Percentiles rank a stretch among this genome's conserved stretches.
Conservation (phyloP, 2,329 filamentous ascomycete genomes). For the Sclerotinia trifoliorum region DNA sequence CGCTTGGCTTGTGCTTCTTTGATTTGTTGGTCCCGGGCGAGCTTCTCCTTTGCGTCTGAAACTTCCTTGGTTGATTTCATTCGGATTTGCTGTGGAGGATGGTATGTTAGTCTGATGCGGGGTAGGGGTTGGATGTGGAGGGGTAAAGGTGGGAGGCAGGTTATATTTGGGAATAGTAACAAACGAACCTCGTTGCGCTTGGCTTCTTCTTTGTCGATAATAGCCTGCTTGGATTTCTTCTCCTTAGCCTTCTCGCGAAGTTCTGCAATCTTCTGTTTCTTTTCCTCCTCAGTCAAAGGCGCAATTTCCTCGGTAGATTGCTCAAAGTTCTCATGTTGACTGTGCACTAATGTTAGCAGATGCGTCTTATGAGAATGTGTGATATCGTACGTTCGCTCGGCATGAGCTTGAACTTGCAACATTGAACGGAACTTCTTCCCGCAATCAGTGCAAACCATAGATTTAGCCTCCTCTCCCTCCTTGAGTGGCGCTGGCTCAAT, state of each 20-base stretch:
- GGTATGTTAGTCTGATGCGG: not conserved
- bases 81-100: slow-evolving; percentile 58
- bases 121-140: slow-evolving; percentile 2
- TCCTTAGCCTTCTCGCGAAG: slow-evolving; percentile 68
- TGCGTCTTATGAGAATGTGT: not conserved
- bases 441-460: slow-evolving; percentile 91
- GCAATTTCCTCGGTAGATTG: slow-evolving; percentile 92
- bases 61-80: slow-evolving; percentile 86
- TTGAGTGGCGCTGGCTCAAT: slow-evolving; percentile 65
- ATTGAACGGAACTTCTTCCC: slow-evolving; percentile 84
- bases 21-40: slow-evolving; percentile 83
- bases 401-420: slow-evolving; percentile 84
- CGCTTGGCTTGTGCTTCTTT: slow-evolving; percentile 87
- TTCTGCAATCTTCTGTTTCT: slow-evolving; percentile 74
- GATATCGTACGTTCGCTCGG: slow-evolving; percentile 70
- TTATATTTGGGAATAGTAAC: not conserved
- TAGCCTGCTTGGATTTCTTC: slow-evolving; percentile 67
- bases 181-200: slow-evolving; percentile 76
- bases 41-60: slow-evolving; percentile 86
- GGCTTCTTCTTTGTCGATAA: slow-evolving; percentile 75
- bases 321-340: slow-evolving; percentile 83
- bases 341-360: slow-evolving; percentile 38
- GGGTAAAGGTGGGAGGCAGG: not conserved
- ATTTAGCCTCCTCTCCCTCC: slow-evolving; percentile 70
- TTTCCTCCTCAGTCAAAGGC: slow-evolving; percentile 88